phyloP scores from a whole-genome alignment of 2,329 filamentous ascomycete genomes.

The Phaeosphaeria sp. region DNA sequence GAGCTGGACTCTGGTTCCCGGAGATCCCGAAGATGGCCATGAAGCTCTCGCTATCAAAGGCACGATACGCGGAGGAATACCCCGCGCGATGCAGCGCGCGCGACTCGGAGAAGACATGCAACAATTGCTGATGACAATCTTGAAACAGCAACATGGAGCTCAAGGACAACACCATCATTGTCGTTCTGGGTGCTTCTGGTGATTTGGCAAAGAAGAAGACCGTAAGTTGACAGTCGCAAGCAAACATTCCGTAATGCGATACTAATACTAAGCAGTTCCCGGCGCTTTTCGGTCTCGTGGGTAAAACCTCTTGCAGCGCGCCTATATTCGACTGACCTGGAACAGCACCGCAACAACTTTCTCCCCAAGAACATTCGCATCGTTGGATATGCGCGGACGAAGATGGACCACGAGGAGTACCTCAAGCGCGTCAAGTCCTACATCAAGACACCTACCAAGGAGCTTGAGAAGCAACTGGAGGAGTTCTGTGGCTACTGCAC shows the following conservation, averaged over 20 bases:
- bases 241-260: conserved; percentile 3
- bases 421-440: conserved; percentile 93
- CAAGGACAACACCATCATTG: conserved; percentile 96
- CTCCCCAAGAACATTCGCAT: conserved; percentile 95
- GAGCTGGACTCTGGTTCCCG: background rate
- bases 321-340: conserved; percentile 23
- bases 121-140: conserved; percentile 36
- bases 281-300: conserved; percentile 94
- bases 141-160: conserved; percentile 82
- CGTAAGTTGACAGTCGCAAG: conserved; percentile 59
- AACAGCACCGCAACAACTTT: conserved; percentile 96
- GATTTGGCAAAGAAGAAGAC: conserved; percentile 99
- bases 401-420: conserved; percentile 98
- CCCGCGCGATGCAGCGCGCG: background rate
- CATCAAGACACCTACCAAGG: conserved; percentile 98
- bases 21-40: background rate
- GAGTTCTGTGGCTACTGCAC: conserved; percentile 88
- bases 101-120: conserved; percentile 13
- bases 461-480: conserved; percentile 92
- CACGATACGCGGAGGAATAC: background rate
- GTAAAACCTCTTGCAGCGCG: conserved; percentile 52
- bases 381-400: conserved; percentile 97
- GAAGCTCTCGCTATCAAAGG: background rate
- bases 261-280: conserved; percentile 73
- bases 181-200: conserved; percentile 95